A percentile compares a stretch with the other conserved stretches of the same genome.
These are phyloP conservation scores for Nidula niveotomentosa DNA, from an alignment of 1,284 basidiomycete species.

Conservation along the genomic window DNA sequence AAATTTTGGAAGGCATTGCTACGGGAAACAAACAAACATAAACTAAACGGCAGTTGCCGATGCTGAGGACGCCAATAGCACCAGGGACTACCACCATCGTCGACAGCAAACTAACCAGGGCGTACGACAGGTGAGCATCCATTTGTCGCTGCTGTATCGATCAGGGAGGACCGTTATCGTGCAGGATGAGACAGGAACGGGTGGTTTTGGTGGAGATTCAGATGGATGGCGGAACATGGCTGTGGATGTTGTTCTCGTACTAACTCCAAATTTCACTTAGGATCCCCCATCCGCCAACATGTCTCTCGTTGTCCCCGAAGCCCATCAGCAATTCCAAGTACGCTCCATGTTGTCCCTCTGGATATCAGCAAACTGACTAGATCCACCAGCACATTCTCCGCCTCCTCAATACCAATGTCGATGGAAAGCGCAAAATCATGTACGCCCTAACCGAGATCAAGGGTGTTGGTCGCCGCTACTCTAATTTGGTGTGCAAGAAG, in stretches of 20 bases:
- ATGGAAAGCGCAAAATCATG: constrained; percentile 99
- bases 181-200: not conserved
- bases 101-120: not conserved
- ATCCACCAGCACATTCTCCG: constrained; percentile 86
- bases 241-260: not conserved
- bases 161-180: not conserved
- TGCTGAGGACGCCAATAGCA: not conserved
- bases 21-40: no score
- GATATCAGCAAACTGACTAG: no score
- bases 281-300: constrained; percentile 37
- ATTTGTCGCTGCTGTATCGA: not conserved
- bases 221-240: not conserved
- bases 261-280: no score
- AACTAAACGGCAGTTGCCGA: not conserved
- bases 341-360: constrained; percentile 13
- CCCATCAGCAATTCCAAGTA: constrained; percentile 93
- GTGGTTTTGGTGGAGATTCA: not conserved
- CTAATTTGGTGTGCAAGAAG: constrained; percentile 99
- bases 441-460: constrained; percentile 99
- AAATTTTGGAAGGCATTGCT: no score
- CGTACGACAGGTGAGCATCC: not conserved
- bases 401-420: constrained; percentile 99
- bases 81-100: not conserved
- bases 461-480: constrained; percentile 98
- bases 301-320: constrained; percentile 94